These are phyloP conservation scores for Hypomontagnella monticulosa DNA, from an alignment of 495 filamentous ascomycete genomes.

Conservation along the genomic window DNA sequence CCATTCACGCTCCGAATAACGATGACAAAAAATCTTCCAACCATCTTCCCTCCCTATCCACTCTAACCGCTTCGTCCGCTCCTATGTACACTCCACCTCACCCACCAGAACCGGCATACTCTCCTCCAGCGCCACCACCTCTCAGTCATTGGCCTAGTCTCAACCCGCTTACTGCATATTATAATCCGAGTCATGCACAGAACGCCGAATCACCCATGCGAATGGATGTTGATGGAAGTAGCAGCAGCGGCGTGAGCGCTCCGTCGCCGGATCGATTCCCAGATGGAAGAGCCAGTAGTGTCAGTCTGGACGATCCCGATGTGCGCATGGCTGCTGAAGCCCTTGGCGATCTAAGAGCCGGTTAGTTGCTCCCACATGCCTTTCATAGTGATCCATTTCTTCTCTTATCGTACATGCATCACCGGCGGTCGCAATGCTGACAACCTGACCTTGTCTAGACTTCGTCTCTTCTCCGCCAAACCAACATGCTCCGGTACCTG, in stretches of 20 bases:
- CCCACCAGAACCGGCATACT: constrained; percentile 42
- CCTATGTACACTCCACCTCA: constrained; percentile 38
- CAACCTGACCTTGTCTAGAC: constrained; percentile 51
- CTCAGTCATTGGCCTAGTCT: constrained; percentile 60
- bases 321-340: constrained; percentile 85
- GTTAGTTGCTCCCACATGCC: constrained; percentile 58
- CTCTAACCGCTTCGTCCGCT: constrained; percentile 49
- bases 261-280: constrained; percentile 54
- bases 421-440: constrained; percentile 46
- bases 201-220: constrained; percentile 46
- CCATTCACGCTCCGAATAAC: constrained; percentile 25
- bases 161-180: constrained; percentile 64
- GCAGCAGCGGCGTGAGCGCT: constrained; percentile 50
- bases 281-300: constrained; percentile 58
- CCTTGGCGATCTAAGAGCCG: constrained; percentile 81
- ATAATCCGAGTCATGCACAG: constrained; percentile 54
- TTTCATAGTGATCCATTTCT: constrained; percentile 32
- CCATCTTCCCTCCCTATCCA: constrained; percentile 55
- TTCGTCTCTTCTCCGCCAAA: constrained; percentile 65
- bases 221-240: constrained; percentile 48
- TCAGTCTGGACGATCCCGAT: constrained; percentile 85
- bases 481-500: constrained; percentile 50
- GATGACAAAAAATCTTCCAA: constrained; percentile 25
- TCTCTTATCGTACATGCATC: constrained; percentile 36
- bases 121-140: constrained; percentile 42